These are phyloP conservation scores for Colletotrichum spaethianum DNA, from an alignment of 2,329 filamentous ascomycete genomes.

Conservation along the genomic window DNA sequence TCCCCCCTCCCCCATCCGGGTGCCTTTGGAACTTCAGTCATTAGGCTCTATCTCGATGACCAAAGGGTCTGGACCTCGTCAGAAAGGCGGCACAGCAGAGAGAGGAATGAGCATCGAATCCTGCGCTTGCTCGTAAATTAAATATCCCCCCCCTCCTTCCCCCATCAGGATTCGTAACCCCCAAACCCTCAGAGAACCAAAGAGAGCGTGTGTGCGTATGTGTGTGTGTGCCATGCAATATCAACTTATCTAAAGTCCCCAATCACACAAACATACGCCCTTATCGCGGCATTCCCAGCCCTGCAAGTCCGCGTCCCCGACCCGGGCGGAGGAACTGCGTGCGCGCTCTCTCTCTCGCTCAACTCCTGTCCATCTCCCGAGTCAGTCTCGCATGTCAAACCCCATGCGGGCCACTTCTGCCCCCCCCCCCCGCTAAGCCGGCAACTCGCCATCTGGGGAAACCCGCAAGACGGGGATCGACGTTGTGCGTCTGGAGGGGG, in stretches of 20 bases:
- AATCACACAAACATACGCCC: slow-evolving; percentile 1
- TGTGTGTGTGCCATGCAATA: background rate
- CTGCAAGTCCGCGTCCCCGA: background rate
- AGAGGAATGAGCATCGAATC: background rate
- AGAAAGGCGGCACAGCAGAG: background rate
- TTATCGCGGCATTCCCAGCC: slow-evolving; percentile 9
- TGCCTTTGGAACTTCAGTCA: background rate
- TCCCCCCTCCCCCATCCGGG: background rate
- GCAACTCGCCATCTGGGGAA: slow-evolving; percentile 12
- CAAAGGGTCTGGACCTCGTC: background rate
- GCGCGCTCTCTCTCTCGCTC: background rate
- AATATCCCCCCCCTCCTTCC: background rate
- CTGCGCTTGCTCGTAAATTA: background rate
- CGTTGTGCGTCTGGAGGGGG: slow-evolving; percentile 9
- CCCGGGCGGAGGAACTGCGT: no score
- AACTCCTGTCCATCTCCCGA: slow-evolving; percentile 35
- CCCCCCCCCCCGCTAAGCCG: slow-evolving; percentile 9
- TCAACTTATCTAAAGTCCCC: background rate
- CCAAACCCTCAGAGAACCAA: background rate
- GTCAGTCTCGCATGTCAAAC: slow-evolving; percentile 19
- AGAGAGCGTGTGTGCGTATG: background rate
- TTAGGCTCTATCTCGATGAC: background rate
- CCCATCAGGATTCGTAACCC: background rate
- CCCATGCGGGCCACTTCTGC: background rate
- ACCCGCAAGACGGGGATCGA: slow-evolving; percentile 16